Evolutionary conservation across 306 rosid genomes (phyloP), one percentile per base, ranked within the genome.

Genomic region (Psophocarpus tetragonolobus): DNA sequence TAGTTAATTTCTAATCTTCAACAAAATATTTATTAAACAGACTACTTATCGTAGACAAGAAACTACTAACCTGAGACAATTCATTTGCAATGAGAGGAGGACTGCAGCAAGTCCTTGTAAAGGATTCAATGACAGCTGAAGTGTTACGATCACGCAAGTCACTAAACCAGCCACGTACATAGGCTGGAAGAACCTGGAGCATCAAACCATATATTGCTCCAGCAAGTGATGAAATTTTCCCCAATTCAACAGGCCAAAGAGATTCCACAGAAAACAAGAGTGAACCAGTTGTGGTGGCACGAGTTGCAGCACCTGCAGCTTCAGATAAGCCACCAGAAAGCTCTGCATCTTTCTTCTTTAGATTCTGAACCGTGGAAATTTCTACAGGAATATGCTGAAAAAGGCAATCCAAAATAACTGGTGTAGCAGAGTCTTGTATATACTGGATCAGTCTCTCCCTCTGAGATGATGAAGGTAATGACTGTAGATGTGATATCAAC

Each of bases 141-240:
- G 70, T 71, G 56, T 88, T 88, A 60, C 98, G 98, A 73, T 95
- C 97, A 41, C 97, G 98, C 80, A 95, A 77, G 82, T 87, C 85
- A 72, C 81, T 86, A 77, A 88, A 91, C 98, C 98, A 95, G 69
- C 86, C 91, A 65, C 98, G 93, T 42, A 95, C 95, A 82, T 92
- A 95, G 67, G 98, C 98, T 45, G 98, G 98, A 82, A 95, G 97
- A 87, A 92, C 85, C 78, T 83, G 84, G 66, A 95, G 93, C 98
- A 92, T 95, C 83, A 89, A 77, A 60, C 97, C 97, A 81, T 80
- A 92, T 71, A 91, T 80, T 81, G 93, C 95, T 68, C 98, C 97
- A 74, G 96, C 88, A 82, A 89, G 84, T 3, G 91, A 80, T 74
- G 96, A 85, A 77, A 95, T 72, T 87, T 92, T 95, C 83, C 74